Base-by-base conservation (phyloP, 2,329 filamentous ascomycete genomes). In the Hysterium pulicare region DNA sequence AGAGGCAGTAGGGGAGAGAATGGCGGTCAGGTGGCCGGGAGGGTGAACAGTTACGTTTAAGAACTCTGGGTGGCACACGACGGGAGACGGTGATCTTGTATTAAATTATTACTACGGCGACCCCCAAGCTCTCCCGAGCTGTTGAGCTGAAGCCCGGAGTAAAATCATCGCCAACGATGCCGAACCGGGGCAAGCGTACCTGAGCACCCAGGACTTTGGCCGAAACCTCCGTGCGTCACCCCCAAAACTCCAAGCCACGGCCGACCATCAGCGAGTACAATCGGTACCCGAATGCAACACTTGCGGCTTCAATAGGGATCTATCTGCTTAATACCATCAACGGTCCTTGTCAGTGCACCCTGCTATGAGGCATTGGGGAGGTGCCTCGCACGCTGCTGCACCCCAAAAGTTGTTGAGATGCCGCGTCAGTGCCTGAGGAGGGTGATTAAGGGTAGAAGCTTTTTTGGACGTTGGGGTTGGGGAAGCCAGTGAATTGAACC, bases 141-240 rank as follows among this genome's bases (percentile, higher is more conserved):
- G 61, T 64, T 62, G 62, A 62, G 61, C 59, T 54, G 57, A 58
- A 52, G 51, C 59, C 61, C 45, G 49, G 41, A 42, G 28, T 36
- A 44, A 49, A 34, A 49, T 37, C 53, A 56, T 57, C 53, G 49
- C 53, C 55, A 52, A 54, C 57, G 50, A 57, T 59, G 53, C 58
- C 59, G 47, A 57, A 54, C 38, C 39, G 16, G 51, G 56, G 44
- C 56, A 53, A 51, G 42, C 30, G 37, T 17, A 28, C n/a, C 35
- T 33, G 35, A 32, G 30, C 39, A 41, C 49, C 51, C 54, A 47
- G 50, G 51, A 48, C 43, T 45, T 42, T 42, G 41, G 42, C 46
- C 45, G 42, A 44, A 31, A 34, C 30, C 42, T 39, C 37, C 37
- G 37, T 39, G 37, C 23, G 23, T 20, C 10, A 13, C 16, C 30